A percentile compares a stretch with the other conserved stretches of the same genome.
Conservation (phyloP, 139 green algal species). For the Coccomyxa sp. region DNA sequence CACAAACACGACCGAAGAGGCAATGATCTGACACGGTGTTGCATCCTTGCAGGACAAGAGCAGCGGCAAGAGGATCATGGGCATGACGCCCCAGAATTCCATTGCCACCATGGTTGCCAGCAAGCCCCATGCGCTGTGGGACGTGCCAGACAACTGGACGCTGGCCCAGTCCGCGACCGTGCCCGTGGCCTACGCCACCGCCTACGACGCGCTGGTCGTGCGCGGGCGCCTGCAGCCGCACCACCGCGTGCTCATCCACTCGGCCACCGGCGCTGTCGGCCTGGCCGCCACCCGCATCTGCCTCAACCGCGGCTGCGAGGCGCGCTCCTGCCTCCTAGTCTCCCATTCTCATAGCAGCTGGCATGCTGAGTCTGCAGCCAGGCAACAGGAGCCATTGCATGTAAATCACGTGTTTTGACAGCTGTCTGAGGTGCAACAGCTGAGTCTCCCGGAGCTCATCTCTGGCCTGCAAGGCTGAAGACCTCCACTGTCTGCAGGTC, state of each 20-base stretch:
- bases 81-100: not conserved
- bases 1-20: no score
- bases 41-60: not conserved
- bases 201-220: slow-evolving; percentile 1
- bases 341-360: not conserved
- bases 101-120: not conserved
- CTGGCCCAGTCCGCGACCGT: slow-evolving; percentile 1
- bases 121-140: not conserved
- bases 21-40: no score
- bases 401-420: no score
- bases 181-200: not conserved
- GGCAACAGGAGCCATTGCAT: not conserved
- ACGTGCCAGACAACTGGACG: slow-evolving; percentile 2
- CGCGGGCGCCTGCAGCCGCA: not conserved
- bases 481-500: no score
- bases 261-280: not conserved
- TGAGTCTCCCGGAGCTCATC: no score
- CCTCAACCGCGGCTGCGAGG: slow-evolving; percentile 4
- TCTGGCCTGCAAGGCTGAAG: no score
- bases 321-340: not conserved
- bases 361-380: not conserved
- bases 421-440: no score
- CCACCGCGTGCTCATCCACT: slow-evolving; percentile 1
- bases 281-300: not conserved
- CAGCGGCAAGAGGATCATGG: not conserved